Evolutionary conservation across 1,284 basidiomycete species (phyloP).

Genomic region (Pascua guehoae): DNA sequence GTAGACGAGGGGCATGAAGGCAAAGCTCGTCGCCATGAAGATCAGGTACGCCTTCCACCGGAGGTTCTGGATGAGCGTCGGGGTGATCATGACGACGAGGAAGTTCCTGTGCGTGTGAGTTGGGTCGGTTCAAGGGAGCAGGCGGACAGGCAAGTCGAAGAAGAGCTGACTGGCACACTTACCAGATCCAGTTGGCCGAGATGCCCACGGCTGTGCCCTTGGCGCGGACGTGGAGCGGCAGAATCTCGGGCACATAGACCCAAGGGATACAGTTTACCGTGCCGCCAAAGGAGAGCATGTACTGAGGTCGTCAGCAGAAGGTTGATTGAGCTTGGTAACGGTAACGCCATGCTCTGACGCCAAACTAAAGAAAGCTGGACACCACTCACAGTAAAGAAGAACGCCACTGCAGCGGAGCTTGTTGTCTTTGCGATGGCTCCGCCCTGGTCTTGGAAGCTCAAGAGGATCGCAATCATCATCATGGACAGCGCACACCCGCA

Average conservation of each 20-base stretch:
- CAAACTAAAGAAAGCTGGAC: not conserved
- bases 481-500: constrained; percentile 6
- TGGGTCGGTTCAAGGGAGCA: too few species aligned
- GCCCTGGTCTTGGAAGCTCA: constrained; percentile 37
- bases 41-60: constrained; percentile 8
- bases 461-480: constrained; percentile 15
- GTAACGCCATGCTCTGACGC: too few species aligned
- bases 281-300: constrained; percentile 9
- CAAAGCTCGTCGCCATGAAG: constrained; percentile 9
- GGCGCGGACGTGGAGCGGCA: constrained; percentile 9
- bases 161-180: not conserved
- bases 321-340: too few species aligned
- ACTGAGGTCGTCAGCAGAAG: not conserved
- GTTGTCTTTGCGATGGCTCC: constrained; percentile 19
- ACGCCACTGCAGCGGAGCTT: not conserved
- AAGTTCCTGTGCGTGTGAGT: not conserved
- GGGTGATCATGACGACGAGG: constrained; percentile 1
- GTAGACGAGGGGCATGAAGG: constrained; percentile 28
- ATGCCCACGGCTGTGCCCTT: constrained; percentile 9
- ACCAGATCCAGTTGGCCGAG: constrained; percentile 8
- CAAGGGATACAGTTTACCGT: constrained; percentile 9
- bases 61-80: constrained; percentile 4
- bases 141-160: too few species aligned
- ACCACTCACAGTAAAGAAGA: constrained; percentile 7
- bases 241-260: constrained; percentile 9